Percentiles rank a stretch among this genome's conserved stretches.
Evolutionary conservation across 768 basidiomycete genomes (phyloP).

Genomic region (Trametes gibbosa): DNA sequence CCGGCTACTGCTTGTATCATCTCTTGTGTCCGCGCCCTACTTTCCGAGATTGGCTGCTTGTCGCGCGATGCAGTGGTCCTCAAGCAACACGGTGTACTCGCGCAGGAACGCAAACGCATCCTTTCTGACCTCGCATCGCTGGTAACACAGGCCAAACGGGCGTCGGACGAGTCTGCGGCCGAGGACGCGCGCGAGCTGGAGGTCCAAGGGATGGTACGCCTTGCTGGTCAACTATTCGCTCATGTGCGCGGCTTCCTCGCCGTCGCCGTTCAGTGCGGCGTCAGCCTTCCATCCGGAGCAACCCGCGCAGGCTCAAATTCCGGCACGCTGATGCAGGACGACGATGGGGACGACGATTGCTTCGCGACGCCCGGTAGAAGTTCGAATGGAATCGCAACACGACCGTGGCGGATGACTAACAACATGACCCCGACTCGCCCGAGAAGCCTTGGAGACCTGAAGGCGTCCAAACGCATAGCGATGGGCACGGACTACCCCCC

Average conservation of each 20-base stretch:
- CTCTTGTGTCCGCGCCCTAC: constrained; percentile 85
- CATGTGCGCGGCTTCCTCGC: constrained; percentile 79
- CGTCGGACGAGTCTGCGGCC: constrained; percentile 47
- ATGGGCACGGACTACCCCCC: constrained; percentile 39
- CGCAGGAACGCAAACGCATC: constrained; percentile 78
- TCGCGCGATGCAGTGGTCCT: constrained; percentile 78
- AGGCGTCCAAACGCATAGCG: constrained; percentile 31
- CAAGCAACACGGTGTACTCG: constrained; percentile 60
- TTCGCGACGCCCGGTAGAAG: constrained; percentile 11
- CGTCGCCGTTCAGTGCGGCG: constrained; percentile 70
- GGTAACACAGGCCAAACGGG: constrained; percentile 75
- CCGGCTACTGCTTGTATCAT: constrained; percentile 95
- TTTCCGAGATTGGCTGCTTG: constrained; percentile 80
- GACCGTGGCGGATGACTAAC: constrained; percentile 8
- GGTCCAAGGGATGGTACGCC: constrained; percentile 73
- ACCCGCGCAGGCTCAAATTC: constrained; percentile 29
- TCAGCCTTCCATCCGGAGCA: constrained; percentile 49
- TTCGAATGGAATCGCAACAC: constrained; percentile 19
- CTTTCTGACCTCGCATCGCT: constrained; percentile 77
- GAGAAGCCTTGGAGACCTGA: constrained; percentile 54
- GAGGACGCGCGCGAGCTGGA: constrained; percentile 53
- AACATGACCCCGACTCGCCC: constrained; percentile 36
- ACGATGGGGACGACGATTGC: constrained; percentile 16
- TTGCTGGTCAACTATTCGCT: constrained; percentile 78
- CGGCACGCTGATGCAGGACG: constrained; percentile 30